Percentiles rank a stretch among this genome's conserved stretches.
Evolutionary conservation across 495 filamentous ascomycete genomes (phyloP).

Genomic region (Penicillium roqueforti): DNA sequence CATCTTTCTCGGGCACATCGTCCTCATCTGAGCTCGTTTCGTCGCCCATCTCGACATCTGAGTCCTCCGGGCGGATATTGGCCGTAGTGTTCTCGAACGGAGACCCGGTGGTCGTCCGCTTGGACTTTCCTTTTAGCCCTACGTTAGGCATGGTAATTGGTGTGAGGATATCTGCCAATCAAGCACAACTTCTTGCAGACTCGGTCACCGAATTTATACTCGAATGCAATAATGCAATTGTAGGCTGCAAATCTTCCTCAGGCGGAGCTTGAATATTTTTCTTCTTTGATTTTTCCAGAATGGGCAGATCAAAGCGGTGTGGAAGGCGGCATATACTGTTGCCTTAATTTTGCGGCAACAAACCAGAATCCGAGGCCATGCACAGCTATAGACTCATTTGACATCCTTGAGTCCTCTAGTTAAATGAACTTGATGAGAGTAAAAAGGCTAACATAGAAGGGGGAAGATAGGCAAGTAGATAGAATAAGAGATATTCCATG

Average conservation of each 20-base stretch:
- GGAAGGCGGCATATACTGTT: slow-evolving; percentile 7
- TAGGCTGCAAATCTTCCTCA: slow-evolving; percentile 13
- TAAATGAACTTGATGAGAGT: background rate
- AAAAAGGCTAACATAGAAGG: background rate
- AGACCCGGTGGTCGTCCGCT: slow-evolving; percentile 24
- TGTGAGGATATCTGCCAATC: background rate
- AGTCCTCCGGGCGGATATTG: slow-evolving; percentile 17
- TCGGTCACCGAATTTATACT: background rate
- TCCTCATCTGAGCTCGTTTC: slow-evolving; percentile 38
- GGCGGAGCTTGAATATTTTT: slow-evolving; percentile 31
- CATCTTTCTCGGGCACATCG: slow-evolving; percentile 61
- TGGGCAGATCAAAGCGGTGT: slow-evolving; percentile 26
- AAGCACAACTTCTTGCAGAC: background rate
- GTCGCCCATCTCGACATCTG: slow-evolving; percentile 31
- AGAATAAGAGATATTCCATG: background rate
- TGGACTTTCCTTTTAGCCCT: slow-evolving; percentile 34
- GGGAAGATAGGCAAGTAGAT: background rate
- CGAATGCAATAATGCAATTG: slow-evolving; percentile 7
- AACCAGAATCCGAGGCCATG: background rate
- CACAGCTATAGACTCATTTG: background rate
- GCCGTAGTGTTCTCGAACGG: slow-evolving; percentile 22
- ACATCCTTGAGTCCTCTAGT: background rate
- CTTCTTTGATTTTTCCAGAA: slow-evolving; percentile 26
- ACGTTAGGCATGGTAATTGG: slow-evolving; percentile 29
- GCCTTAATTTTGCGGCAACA: background rate